Evolutionary conservation across 2,329 filamentous ascomycete genomes (phyloP), one percentile per base, ranked within the genome.

Genomic region (Xylaria sp.): DNA sequence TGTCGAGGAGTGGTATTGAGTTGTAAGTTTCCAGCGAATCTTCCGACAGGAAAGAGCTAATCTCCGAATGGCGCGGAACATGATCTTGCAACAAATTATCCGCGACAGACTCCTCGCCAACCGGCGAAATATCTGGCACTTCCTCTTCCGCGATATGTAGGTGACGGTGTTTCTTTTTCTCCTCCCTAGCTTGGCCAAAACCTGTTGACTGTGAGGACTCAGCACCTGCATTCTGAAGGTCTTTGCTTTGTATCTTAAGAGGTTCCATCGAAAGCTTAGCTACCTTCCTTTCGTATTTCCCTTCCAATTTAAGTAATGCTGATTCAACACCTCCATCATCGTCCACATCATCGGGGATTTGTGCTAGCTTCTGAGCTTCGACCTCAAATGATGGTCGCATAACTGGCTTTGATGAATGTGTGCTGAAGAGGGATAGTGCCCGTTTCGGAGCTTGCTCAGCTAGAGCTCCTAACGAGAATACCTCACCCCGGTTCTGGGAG

Each of bases 231-330:
- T 71, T 72, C 21, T 69, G 67, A 19, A 77, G 69, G n/a, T 74
- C 68, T 36, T 61, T 72, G 1, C 51, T 48, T 14, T 75, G 71
- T 45, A 74, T 69, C 17, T 70, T 75, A 8, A 71, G 64, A 9
- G 79, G 78, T 51, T 82, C 81, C 69, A 83, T 82, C 14, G 80
- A 83, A 12, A 82, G 76, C 61, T 79, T 81, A 32, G 78, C 78
- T 0, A 78, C 70, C 73, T 79, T 88, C 73, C 85, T 89, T 76
- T 91, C 86, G 73, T 91, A 96, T 73, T 89, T 95, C 9, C 96
- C 96, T 81, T 99, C 96, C 0, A 99, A 85, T 76, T 98, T 99
- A 74, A 94, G 81, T 59, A 99, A 80, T 0, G 96, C 93, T n/a
- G 94, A 94, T 77, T 98, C 96, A 30, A 98, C 90, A 12, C 95